These are phyloP conservation scores for Neurospora hispaniola DNA, from an alignment of 495 filamentous ascomycete species.

Conservation along the genomic window DNA sequence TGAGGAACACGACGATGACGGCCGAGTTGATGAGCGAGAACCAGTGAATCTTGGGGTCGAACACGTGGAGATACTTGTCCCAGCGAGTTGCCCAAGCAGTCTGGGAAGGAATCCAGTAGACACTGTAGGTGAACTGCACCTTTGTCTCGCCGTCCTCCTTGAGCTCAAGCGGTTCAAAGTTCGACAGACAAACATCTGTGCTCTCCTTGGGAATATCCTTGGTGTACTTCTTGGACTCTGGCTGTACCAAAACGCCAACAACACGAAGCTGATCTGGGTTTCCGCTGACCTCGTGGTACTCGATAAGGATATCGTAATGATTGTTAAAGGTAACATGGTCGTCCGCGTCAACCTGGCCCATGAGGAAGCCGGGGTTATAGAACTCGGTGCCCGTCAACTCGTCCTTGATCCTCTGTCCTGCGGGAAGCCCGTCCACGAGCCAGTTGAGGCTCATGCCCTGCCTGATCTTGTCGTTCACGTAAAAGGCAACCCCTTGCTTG, in stretches of 20 bases:
- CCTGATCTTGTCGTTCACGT: constrained; percentile 70
- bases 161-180: constrained; percentile 44
- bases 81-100: constrained; percentile 93
- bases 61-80: constrained; percentile 96
- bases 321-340: constrained; percentile 64
- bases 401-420: constrained; percentile 67
- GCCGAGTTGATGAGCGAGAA: constrained; percentile 92
- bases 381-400: constrained; percentile 61
- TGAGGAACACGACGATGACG: constrained; percentile 83
- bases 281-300: constrained; percentile 69
- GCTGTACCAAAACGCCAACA: constrained; percentile 82
- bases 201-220: constrained; percentile 30
- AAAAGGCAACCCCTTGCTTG: constrained; percentile 55
- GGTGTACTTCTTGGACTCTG: constrained; percentile 56
- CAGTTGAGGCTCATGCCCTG: constrained; percentile 87
- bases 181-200: constrained; percentile 50
- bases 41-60: constrained; percentile 96
- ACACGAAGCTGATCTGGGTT: constrained; percentile 59
- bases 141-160: constrained; percentile 46
- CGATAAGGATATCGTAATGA: constrained; percentile 88
- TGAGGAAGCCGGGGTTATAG: constrained; percentile 78
- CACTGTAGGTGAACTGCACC: constrained; percentile 83
- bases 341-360: constrained; percentile 52
- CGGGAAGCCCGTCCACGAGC: constrained; percentile 88
- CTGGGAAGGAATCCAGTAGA: constrained; percentile 66